Evolutionary conservation across 257 asterid genomes (phyloP).

Genomic region (Solanum etuberosum): DNA sequence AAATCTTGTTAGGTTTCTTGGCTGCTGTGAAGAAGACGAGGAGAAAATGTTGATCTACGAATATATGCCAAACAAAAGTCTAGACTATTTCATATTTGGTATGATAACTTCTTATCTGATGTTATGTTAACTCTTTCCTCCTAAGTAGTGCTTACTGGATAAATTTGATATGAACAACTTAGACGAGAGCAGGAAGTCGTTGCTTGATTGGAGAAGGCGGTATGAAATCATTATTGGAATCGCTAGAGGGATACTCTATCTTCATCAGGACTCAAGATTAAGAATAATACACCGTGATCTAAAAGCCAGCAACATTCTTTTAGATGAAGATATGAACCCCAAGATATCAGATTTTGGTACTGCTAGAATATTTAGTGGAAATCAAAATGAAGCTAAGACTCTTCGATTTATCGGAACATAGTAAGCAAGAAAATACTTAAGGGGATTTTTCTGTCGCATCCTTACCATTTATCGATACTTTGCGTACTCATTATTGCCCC

Average conservation of each 20-base stretch:
- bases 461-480: not conserved
- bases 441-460: not conserved
- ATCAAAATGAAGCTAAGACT: not conserved
- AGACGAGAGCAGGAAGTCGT: not conserved
- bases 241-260: conserved; percentile 11
- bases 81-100: conserved; percentile 26
- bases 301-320: conserved; percentile 8
- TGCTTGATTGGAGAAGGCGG: conserved; percentile 8
- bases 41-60: conserved; percentile 28
- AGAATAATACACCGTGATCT: conserved; percentile 12
- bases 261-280: conserved; percentile 9
- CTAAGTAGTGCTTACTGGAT: not conserved
- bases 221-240: conserved; percentile 6
- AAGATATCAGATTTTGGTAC: conserved; percentile 11
- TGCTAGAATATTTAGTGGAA: not conserved
- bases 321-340: conserved; percentile 16
- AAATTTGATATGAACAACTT: not conserved
- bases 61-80: conserved; percentile 21
- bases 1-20: conserved; percentile 20
- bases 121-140: not conserved
- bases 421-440: not conserved
- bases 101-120: not conserved
- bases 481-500: not conserved
- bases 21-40: conserved; percentile 16
- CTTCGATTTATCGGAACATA: conserved; percentile 1